These are phyloP conservation scores for Medicago lupulina DNA, from an alignment of 306 rosid genomes.

Conservation along the genomic window DNA sequence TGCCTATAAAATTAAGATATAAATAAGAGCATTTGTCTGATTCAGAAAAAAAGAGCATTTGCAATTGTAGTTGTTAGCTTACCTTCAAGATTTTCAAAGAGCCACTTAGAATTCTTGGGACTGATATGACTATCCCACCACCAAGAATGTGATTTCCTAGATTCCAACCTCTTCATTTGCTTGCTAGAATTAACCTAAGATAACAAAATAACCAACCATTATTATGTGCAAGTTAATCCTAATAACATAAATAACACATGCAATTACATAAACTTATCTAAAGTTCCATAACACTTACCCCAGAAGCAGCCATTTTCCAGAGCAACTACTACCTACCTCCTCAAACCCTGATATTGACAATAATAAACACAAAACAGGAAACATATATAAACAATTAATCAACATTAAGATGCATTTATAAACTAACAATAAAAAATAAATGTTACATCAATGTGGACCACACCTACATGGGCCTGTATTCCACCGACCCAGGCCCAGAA, in stretches of 20 bases:
- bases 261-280: not conserved
- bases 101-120: slow-evolving; percentile 90
- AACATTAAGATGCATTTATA: slow-evolving; percentile 13
- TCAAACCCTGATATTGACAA: slow-evolving; percentile 27
- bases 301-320: slow-evolving; percentile 64
- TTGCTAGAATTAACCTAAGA: slow-evolving; percentile 53
- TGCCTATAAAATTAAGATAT: too few species aligned
- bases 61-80: slow-evolving; percentile 22
- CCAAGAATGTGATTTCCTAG: slow-evolving; percentile 82
- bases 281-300: slow-evolving; percentile 52
- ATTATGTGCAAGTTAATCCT: not conserved
- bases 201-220: slow-evolving; percentile 30
- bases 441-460: slow-evolving; percentile 35
- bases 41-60: slow-evolving; percentile 26
- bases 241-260: slow-evolving; percentile 18
- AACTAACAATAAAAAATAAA: slow-evolving; percentile 14
- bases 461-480: slow-evolving; percentile 36
- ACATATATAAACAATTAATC: not conserved
- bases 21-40: slow-evolving; percentile 20
- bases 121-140: slow-evolving; percentile 96
- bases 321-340: slow-evolving; percentile 23
- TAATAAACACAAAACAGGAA: not conserved
- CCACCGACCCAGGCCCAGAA: slow-evolving; percentile 30
- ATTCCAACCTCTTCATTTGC: slow-evolving; percentile 66
- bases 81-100: slow-evolving; percentile 88